Evolutionary conservation across 495 filamentous ascomycete species (phyloP).

Genomic region (Podospora didyma): DNA sequence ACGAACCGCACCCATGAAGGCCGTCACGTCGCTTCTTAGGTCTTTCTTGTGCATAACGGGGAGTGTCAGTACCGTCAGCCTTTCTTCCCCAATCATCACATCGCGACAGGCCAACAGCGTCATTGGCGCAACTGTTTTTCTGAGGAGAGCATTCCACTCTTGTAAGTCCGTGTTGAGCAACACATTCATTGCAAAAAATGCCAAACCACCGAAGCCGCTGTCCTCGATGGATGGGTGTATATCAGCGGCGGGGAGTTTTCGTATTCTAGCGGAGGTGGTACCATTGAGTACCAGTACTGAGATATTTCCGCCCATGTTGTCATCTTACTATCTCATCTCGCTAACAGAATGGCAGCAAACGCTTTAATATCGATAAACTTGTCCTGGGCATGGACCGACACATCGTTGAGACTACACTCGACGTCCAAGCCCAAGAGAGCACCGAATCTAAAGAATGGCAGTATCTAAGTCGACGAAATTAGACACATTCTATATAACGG

Average conservation of each 20-base stretch:
- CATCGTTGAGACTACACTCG: slow-evolving; percentile 11
- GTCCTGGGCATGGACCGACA: slow-evolving; percentile 14
- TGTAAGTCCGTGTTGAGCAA: slow-evolving; percentile 9
- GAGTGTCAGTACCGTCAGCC: too few species aligned
- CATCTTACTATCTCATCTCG: too few species aligned
- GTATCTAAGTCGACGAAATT: slow-evolving; percentile 21
- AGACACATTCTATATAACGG: slow-evolving; percentile 17
- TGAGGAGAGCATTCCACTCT: slow-evolving; percentile 22
- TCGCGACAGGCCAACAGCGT: slow-evolving; percentile 19
- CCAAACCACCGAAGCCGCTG: slow-evolving; percentile 8
- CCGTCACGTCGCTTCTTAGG: too few species aligned
- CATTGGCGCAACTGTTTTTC: slow-evolving; percentile 9
- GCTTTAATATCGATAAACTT: slow-evolving; percentile 21
- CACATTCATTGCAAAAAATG: not conserved
- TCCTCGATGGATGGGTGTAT: slow-evolving; percentile 19
- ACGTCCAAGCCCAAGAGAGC: slow-evolving; percentile 13
- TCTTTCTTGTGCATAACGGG: too few species aligned
- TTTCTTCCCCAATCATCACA: not conserved
- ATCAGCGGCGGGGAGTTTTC: slow-evolving; percentile 23
- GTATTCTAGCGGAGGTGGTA: slow-evolving; percentile 6
- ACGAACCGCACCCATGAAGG: too few species aligned
- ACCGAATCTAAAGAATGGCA: slow-evolving; percentile 12
- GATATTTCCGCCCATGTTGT: not conserved
- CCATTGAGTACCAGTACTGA: slow-evolving; percentile 18
- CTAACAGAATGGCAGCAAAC: slow-evolving; percentile 13